Conservation (phyloP, 176 grass and related monocot species). For the Carex kokanica region DNA sequence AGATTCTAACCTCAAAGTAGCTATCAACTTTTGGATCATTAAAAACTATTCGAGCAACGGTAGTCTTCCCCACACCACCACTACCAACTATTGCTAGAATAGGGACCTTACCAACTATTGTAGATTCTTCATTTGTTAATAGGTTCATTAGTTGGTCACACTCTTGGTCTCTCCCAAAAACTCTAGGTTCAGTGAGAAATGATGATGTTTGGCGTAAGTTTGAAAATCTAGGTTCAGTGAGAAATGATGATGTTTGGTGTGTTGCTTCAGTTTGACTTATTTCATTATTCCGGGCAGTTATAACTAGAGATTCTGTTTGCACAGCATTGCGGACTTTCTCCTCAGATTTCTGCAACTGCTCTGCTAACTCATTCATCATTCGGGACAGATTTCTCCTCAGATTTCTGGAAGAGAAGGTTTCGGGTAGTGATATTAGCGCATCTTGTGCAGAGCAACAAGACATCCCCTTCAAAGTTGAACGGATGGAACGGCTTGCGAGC, state of each 20-base stretch:
- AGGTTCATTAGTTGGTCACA: slow-evolving; percentile 13
- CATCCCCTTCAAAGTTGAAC: not conserved
- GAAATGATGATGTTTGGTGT: too few relatives aligned
- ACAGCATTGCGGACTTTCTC: not conserved
- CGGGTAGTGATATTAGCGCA: not conserved
- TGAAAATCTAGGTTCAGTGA: too few relatives aligned
- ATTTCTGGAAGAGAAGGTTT: not conserved
- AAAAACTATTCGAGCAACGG: slow-evolving; percentile 23
- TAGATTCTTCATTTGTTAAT: not conserved
- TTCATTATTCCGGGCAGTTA: not conserved
- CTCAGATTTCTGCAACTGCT: not conserved
- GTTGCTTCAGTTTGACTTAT: not conserved
- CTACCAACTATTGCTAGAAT: slow-evolving; percentile 24
- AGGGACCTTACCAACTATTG: not conserved
- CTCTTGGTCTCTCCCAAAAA: slow-evolving; percentile 29
- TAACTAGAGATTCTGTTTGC: not conserved
- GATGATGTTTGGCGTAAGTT: slow-evolving; percentile 24
- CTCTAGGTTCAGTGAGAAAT: not conserved
- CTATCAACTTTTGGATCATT: not conserved
- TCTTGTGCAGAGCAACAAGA: not conserved
- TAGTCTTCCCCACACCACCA: slow-evolving; percentile 42
- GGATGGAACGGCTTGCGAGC: not conserved
- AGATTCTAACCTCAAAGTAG: slow-evolving; percentile 23
- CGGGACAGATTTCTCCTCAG: not conserved
- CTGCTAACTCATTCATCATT: slow-evolving; percentile 10